phyloP scores from a whole-genome alignment of 108 stramenopile genomes.

The Schizochytrium sp. region DNA sequence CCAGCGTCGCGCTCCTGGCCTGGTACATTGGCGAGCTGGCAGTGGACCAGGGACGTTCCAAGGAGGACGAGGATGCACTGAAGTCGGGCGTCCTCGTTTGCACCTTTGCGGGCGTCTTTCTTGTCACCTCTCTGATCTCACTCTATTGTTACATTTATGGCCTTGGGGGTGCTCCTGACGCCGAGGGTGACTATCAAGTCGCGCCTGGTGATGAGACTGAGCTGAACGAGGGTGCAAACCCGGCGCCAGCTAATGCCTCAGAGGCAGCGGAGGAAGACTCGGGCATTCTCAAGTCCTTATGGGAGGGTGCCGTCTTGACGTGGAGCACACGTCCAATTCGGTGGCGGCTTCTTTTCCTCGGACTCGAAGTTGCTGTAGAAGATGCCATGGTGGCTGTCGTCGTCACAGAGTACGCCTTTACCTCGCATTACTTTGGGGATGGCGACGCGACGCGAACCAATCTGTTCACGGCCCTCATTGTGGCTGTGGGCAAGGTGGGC shows the following conservation, averaged over 20 bases:
- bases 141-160: not conserved
- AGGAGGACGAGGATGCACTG: not conserved
- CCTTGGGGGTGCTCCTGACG: not conserved
- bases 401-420: not conserved
- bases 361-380: not conserved
- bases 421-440: not conserved
- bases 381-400: not conserved
- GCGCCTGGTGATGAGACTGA: too few species aligned
- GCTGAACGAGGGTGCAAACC: not conserved
- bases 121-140: not conserved
- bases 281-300: not conserved
- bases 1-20: not conserved
- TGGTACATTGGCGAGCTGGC: not conserved
- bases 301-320: not conserved
- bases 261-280: not conserved
- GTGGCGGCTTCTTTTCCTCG: not conserved
- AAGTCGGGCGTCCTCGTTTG: not conserved
- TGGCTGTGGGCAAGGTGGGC: conserved; percentile 4
- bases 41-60: too few species aligned
- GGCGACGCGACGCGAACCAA: not conserved
- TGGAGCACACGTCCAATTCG: not conserved
- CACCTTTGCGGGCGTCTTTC: not conserved
- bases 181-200: not conserved
- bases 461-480: not conserved
- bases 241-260: not conserved